Conservation (phyloP, 2,329 filamentous ascomycete species). For the Penicillium aurantiogriseum region DNA sequence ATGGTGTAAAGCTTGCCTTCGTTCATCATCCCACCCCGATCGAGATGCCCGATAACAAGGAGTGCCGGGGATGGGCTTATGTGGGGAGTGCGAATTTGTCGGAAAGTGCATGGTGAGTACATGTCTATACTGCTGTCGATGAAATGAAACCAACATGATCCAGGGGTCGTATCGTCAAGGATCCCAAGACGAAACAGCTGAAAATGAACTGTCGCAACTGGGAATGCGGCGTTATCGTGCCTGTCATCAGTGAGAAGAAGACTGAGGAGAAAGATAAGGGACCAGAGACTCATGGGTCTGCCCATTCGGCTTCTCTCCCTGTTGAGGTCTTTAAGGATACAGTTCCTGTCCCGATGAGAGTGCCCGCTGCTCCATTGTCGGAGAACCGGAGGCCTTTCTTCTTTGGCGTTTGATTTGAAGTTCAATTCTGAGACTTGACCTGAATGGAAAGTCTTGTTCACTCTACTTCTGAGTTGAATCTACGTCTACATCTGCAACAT, state of each 20-base stretch:
- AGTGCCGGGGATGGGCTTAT: slow-evolving; percentile 69
- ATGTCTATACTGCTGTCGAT: background rate
- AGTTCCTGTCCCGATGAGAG: slow-evolving; percentile 47
- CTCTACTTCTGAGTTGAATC: background rate
- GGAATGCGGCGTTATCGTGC: slow-evolving; percentile 87
- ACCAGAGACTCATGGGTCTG: background rate
- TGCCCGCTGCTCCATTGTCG: slow-evolving; percentile 30
- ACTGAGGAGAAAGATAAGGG: slow-evolving; percentile 29
- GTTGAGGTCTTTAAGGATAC: slow-evolving; percentile 35
- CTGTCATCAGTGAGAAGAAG: slow-evolving; percentile 43
- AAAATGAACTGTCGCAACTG: slow-evolving; percentile 88
- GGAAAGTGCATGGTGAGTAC: slow-evolving; percentile 80
- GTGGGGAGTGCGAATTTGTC: slow-evolving; percentile 89
- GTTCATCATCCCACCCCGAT: slow-evolving; percentile 25
- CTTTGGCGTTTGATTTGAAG: background rate
- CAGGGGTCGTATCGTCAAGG: slow-evolving; percentile 75
- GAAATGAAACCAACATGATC: background rate
- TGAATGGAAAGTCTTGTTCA: too few relatives aligned
- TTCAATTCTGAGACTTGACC: background rate
- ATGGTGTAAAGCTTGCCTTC: slow-evolving; percentile 20
- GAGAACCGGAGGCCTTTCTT: slow-evolving; percentile 13
- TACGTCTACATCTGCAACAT: background rate
- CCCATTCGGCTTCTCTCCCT: slow-evolving; percentile 11
- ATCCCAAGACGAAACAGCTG: slow-evolving; percentile 63
- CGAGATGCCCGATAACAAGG: slow-evolving; percentile 13